Evolutionary conservation across 257 asterid genomes (phyloP).

Genomic region (Coffea eugenioides): DNA sequence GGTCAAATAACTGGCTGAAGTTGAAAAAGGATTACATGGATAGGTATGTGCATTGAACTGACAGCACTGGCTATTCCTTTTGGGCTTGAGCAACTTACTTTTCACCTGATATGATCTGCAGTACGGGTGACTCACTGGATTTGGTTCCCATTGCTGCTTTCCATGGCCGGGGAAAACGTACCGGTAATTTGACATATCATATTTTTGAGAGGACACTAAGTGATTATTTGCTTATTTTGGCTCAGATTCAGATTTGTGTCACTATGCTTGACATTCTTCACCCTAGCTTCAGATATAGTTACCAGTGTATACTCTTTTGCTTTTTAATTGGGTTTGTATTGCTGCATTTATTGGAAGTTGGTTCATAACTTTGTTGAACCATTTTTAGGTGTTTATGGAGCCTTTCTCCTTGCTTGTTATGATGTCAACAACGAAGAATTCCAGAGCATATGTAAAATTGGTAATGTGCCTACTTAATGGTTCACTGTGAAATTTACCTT

Average conservation of each 20-base stretch:
- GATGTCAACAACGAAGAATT: constrained; percentile 81
- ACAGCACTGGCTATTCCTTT: constrained; percentile 13
- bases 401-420: constrained; percentile 97
- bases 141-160: constrained; percentile 98
- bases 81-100: constrained; percentile 8
- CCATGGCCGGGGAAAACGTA: constrained; percentile 92
- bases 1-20: constrained; percentile 91
- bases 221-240: neutral
- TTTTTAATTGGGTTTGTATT: neutral
- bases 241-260: neutral
- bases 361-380: constrained; percentile 1
- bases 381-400: constrained; percentile 76
- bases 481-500: constrained; percentile 15
- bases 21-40: constrained; percentile 94
- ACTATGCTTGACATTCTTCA: too few relatives aligned
- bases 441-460: constrained; percentile 96
- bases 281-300: neutral
- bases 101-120: constrained; percentile 36
- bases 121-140: constrained; percentile 92
- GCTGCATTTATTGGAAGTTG: neutral
- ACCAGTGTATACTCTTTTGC: neutral
- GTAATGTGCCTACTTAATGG: constrained; percentile 39
- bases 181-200: constrained; percentile 49
- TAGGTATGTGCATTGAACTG: constrained; percentile 42
- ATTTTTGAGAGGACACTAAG: neutral